Percentiles rank a stretch among this genome's conserved stretches.
These are phyloP conservation scores for Ulota crispa DNA, from an alignment of 225 moss, liverwort and hornwort genomes.

Conservation along the genomic window DNA sequence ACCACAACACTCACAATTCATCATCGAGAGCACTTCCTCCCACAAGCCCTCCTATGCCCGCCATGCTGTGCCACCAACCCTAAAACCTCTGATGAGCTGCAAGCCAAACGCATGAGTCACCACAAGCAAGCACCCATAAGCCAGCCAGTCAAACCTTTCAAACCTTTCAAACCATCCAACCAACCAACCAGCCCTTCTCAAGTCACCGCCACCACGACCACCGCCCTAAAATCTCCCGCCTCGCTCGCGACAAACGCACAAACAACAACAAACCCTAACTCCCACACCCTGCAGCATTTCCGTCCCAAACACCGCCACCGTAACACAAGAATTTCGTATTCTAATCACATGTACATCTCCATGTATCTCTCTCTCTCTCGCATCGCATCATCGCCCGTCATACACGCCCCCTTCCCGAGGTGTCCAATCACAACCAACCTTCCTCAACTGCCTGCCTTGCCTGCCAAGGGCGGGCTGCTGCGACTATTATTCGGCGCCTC, in stretches of 20 bases:
- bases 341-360: conserved; percentile 6
- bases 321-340: background rate
- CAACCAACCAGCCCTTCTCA: background rate
- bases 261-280: conserved; percentile 35
- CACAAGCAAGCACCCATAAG: conserved; percentile 70
- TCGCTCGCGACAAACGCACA: background rate
- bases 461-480: background rate
- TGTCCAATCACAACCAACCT: conserved; percentile 34
- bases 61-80: conserved; percentile 99
- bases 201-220: background rate
- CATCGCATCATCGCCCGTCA: background rate
- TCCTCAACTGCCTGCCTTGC: background rate
- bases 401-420: background rate
- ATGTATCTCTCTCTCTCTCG: background rate
- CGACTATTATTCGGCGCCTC: background rate
- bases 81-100: conserved; percentile 99
- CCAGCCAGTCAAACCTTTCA: conserved; percentile 39
- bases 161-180: conserved; percentile 7
- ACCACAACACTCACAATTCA: conserved; percentile 99
- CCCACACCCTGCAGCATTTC: background rate
- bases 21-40: conserved; percentile 99
- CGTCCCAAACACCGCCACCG: background rate
- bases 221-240: conserved; percentile 28
- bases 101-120: conserved; percentile 97
- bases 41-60: conserved; percentile 99